These are phyloP conservation scores for Colletotrichum musae DNA, from an alignment of 2,329 filamentous ascomycete genomes.

Conservation along the genomic window DNA sequence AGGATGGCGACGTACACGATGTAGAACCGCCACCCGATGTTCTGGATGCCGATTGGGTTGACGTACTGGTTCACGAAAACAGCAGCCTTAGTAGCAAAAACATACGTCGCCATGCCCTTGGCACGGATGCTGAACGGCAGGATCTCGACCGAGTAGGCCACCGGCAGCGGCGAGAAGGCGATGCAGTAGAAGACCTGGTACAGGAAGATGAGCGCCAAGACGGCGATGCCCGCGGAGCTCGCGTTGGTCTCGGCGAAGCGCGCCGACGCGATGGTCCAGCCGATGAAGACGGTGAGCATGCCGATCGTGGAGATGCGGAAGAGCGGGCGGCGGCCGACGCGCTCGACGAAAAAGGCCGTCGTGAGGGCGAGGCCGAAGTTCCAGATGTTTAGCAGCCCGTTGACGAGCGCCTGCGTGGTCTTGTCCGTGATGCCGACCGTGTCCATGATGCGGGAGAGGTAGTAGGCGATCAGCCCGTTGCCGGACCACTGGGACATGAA, in stretches of 20 bases:
- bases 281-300: conserved; percentile 52
- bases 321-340: conserved; percentile 46
- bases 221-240: conserved; percentile 49
- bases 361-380: conserved; percentile 47
- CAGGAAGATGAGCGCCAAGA: conserved; percentile 54
- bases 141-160: conserved; percentile 66
- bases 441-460: conserved; percentile 42
- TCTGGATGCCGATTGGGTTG: conserved; percentile 65
- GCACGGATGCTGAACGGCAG: conserved; percentile 67
- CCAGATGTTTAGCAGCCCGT: conserved; percentile 49
- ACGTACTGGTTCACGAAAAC: conserved; percentile 56
- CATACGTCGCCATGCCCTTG: conserved; percentile 60
- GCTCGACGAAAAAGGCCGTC: conserved; percentile 48
- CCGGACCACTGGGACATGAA: conserved; percentile 59
- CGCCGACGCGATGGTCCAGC: conserved; percentile 53
- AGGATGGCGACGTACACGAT: conserved; percentile 68
- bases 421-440: conserved; percentile 45
- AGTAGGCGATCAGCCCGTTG: conserved; percentile 51
- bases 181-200: conserved; percentile 65
- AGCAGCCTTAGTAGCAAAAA: conserved; percentile 47
- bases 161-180: conserved; percentile 67
- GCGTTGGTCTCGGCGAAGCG: conserved; percentile 48
- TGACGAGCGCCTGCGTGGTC: conserved; percentile 47
- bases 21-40: conserved; percentile 69
- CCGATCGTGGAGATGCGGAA: conserved; percentile 45